These are phyloP conservation scores for Blastocystis sp. DNA, from an alignment of 352 stramenopile species.

Conservation along the genomic window DNA sequence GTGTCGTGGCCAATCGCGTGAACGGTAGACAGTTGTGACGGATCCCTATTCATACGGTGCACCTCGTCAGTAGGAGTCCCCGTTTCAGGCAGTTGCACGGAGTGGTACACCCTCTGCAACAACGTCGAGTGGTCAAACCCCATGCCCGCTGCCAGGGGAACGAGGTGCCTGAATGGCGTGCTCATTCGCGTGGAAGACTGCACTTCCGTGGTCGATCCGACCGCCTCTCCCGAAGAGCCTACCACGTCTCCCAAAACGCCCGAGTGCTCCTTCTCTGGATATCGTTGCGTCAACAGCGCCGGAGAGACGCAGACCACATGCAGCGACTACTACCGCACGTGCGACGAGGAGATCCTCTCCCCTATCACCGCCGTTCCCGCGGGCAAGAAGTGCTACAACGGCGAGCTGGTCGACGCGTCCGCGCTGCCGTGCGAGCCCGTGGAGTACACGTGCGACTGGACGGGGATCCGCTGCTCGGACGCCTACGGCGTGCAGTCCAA, in stretches of 20 bases:
- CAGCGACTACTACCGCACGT: conserved; percentile 25
- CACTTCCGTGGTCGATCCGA: neutral
- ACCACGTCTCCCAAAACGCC: neutral
- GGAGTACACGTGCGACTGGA: conserved; percentile 22
- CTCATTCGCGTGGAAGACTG: neutral
- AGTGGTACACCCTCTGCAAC: neutral
- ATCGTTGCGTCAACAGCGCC: neutral
- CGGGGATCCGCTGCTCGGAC: conserved; percentile 49
- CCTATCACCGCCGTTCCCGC: neutral
- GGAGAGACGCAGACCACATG: neutral
- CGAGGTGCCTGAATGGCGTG: neutral
- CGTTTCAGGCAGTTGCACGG: neutral
- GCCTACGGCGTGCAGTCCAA: neutral
- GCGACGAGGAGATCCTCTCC: neutral
- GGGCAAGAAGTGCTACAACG: conserved; percentile 37
- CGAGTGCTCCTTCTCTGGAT: conserved; percentile 23
- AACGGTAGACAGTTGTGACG: neutral
- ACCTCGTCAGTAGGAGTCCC: neutral
- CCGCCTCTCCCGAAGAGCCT: neutral
- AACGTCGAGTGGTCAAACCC: neutral
- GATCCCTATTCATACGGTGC: neutral
- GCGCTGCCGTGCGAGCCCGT: conserved; percentile 9
- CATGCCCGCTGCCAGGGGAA: neutral
- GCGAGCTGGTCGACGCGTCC: neutral
- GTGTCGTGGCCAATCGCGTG: neutral